Evolutionary conservation across 2,329 filamentous ascomycete genomes (phyloP).

Genomic region (Ascochyta rabiei): DNA sequence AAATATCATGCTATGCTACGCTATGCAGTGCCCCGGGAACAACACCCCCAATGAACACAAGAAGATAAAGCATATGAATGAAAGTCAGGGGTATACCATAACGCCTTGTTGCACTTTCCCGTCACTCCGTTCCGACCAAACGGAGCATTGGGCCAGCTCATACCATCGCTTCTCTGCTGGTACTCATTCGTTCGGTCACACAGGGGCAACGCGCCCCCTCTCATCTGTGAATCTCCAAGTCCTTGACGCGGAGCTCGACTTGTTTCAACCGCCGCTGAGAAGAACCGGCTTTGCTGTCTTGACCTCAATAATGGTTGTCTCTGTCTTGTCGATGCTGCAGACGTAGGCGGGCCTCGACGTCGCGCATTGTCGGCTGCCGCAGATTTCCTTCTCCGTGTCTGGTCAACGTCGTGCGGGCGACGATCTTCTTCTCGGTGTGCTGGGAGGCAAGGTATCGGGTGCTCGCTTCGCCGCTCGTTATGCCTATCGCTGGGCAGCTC

Average conservation of each 20-base stretch:
- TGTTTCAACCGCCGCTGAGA: too few relatives aligned
- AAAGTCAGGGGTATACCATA: slow-evolving; percentile 3
- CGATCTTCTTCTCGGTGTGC: neutral
- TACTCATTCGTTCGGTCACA: too few relatives aligned
- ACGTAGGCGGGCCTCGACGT: neutral
- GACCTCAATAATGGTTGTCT: neutral
- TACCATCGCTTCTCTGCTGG: too few relatives aligned
- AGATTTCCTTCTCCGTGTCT: neutral
- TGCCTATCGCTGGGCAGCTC: neutral
- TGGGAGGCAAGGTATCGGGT: neutral
- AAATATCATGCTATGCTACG: neutral
- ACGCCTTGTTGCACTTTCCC: neutral
- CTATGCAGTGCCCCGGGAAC: neutral
- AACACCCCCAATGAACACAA: neutral
- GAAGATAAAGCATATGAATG: neutral
- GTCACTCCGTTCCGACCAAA: too few relatives aligned
- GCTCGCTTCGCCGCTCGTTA: neutral
- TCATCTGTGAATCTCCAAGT: too few relatives aligned
- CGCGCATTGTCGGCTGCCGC: neutral
- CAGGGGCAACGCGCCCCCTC: too few relatives aligned
- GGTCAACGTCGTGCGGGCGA: neutral
- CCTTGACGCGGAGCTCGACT: too few relatives aligned
- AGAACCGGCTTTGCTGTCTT: too few relatives aligned
- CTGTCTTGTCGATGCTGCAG: neutral
- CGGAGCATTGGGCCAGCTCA: too few relatives aligned